Evolutionary conservation across 345 rosid genomes (phyloP).

Genomic region (Trapa bicornis): DNA sequence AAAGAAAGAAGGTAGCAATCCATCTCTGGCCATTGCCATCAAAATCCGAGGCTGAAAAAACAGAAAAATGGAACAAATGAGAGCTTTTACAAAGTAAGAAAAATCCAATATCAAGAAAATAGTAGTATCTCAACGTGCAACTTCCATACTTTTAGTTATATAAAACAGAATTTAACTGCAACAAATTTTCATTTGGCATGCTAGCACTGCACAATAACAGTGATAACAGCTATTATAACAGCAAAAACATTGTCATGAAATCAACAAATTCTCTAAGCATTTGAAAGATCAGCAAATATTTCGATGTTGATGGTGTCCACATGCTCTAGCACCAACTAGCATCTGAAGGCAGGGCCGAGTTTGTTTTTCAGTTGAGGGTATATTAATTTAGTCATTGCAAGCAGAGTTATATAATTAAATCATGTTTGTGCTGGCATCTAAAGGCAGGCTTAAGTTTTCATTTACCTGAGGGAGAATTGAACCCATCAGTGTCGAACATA

Average conservation of each 20-base stretch:
- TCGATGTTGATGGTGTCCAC: no score
- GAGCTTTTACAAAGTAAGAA: neutral
- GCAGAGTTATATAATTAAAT: neutral
- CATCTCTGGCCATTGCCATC: slow-evolving; percentile 96
- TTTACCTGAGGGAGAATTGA: slow-evolving; percentile 92
- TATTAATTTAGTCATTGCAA: neutral
- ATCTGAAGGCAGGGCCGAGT: neutral
- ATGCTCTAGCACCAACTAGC: no score
- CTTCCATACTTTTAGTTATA: neutral
- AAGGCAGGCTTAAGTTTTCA: neutral
- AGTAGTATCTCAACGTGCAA: neutral
- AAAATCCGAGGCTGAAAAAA: slow-evolving; percentile 65
- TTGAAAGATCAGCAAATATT: neutral
- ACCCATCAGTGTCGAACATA: slow-evolving; percentile 91
- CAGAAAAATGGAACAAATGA: neutral
- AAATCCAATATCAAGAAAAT: neutral
- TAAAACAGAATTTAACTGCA: neutral
- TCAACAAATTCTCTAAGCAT: neutral
- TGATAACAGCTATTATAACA: neutral
- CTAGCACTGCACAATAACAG: neutral
- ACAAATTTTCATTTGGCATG: neutral
- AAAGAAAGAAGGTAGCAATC: slow-evolving; percentile 70
- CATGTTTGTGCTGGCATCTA: neutral
- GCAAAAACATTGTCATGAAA: neutral
- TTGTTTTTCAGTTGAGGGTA: neutral